These are phyloP conservation scores for Apiospora aurea DNA, from an alignment of 2,329 filamentous ascomycete genomes.

Conservation along the genomic window DNA sequence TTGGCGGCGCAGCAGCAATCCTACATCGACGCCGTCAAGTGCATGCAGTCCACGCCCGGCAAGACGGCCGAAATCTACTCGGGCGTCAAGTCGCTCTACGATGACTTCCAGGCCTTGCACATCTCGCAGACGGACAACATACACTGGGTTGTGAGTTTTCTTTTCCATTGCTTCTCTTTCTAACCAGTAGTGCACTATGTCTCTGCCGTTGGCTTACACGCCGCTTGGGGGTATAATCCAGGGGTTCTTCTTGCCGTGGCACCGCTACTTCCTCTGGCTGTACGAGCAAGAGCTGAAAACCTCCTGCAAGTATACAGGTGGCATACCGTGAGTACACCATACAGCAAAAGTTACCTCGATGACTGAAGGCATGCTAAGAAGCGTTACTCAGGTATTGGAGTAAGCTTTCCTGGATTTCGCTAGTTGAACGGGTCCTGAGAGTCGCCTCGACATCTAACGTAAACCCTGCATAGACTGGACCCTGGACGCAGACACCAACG, in stretches of 20 bases:
- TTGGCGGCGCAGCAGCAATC: slow-evolving; percentile 36
- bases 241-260: slow-evolving; percentile 28
- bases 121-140: slow-evolving; percentile 49
- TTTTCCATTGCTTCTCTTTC: background rate
- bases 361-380: background rate
- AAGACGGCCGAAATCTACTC: slow-evolving; percentile 39
- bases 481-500: slow-evolving; percentile 35
- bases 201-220: too few species aligned
- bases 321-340: slow-evolving; percentile 26
- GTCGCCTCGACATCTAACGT: background rate
- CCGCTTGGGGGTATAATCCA: slow-evolving; percentile 15
- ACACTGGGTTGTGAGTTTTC: slow-evolving; percentile 38
- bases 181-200: background rate
- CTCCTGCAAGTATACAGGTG: slow-evolving; percentile 27
- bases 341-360: background rate
- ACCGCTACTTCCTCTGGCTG: slow-evolving; percentile 31
- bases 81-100: slow-evolving; percentile 50
- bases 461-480: slow-evolving; percentile 34
- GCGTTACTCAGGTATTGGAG: background rate
- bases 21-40: slow-evolving; percentile 50
- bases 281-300: slow-evolving; percentile 31
- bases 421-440: slow-evolving; percentile 32
- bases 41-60: slow-evolving; percentile 44
- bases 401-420: background rate
- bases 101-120: slow-evolving; percentile 53